These are phyloP conservation scores for Saccharum officinarum DNA, from an alignment of 176 grass and related monocot species.

Conservation along the genomic window DNA sequence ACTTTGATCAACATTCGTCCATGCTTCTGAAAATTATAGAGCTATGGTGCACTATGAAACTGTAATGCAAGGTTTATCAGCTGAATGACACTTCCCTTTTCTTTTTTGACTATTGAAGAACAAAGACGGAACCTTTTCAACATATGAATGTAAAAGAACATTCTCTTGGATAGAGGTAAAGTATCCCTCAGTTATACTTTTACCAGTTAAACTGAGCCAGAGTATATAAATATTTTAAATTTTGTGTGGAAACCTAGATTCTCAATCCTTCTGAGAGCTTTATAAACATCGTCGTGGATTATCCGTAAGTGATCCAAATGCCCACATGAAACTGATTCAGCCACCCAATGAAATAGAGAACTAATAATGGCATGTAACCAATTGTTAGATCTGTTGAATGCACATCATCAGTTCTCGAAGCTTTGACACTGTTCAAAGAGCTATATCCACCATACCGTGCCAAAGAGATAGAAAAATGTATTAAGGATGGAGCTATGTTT, in stretches of 20 bases:
- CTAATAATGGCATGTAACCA: not conserved
- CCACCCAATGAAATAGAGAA: not conserved
- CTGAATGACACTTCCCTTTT: not conserved
- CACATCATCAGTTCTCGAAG: not conserved
- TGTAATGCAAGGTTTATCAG: not conserved
- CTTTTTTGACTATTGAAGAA: conserved; percentile 8
- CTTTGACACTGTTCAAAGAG: not conserved
- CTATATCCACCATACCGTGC: not conserved
- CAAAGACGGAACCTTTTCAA: conserved; percentile 39
- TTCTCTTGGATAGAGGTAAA: conserved; percentile 42
- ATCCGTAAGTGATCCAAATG: conserved; percentile 28
- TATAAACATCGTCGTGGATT: conserved; percentile 14
- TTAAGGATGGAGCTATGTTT: conserved; percentile 18
- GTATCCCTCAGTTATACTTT: not conserved
- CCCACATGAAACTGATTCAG: not conserved
- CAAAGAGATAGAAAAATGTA: conserved; percentile 30
- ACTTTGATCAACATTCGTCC: not conserved
- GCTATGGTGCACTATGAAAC: not conserved
- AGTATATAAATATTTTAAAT: not conserved
- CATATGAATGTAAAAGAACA: conserved; percentile 40
- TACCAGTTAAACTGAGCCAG: not conserved
- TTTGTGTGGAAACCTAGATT: not conserved
- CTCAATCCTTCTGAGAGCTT: conserved; percentile 22
- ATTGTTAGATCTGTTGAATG: conserved; percentile 10
- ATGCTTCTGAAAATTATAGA: not conserved